Base-by-base conservation (phyloP, 495 filamentous ascomycete genomes). In the Talaromyces nanjingensis region DNA sequence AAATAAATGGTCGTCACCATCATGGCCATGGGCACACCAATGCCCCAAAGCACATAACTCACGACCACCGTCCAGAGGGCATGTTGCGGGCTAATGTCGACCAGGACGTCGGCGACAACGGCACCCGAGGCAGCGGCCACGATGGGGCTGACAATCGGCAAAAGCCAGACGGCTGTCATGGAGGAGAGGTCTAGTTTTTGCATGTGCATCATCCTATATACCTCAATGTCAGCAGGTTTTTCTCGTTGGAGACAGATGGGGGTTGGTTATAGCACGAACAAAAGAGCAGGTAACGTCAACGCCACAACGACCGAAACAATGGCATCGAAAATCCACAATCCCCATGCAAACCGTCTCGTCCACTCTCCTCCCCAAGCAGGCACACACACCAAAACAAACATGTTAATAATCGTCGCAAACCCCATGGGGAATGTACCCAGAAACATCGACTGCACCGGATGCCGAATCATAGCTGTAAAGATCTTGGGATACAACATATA, bases 371-470 rank as follows among this genome's bases (percentile, higher is more conserved):
- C 77, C 78, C 77, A 81, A 8, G 67, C 65, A 4, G 80, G 80
- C 4, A 79, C 80, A 55, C 79, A 83, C 2, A 80, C 71, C 33
- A 78, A 70, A n/a, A 75, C 72, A 39, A 77, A 72, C 80, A 83
- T 82, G 61, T 84, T 82, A 45, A 84, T 74, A 29, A 83, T 74
- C 6, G 82, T 87, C 3, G 83, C 81, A 49, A 86, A 74, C 8
- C 83, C 83, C 81, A 86, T 84, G 2, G 84, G 83, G 55, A 84
- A 77, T 2, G 77, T 79, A 1, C 80, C 84, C 1, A 86, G 63
- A 62, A 86, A 86, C 31, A 87, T 70, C 1, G 74, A 78, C 63
- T 87, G 81, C 5, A 67, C 69, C 0, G 84, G 83, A 70, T 86
- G 79, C 18, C 67, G 71, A 27, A 86, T 66, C 77, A 86, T 80